Evolutionary conservation across 805 yeast genomes (phyloP).

Genomic region (Sugiyamaella floridensis): DNA sequence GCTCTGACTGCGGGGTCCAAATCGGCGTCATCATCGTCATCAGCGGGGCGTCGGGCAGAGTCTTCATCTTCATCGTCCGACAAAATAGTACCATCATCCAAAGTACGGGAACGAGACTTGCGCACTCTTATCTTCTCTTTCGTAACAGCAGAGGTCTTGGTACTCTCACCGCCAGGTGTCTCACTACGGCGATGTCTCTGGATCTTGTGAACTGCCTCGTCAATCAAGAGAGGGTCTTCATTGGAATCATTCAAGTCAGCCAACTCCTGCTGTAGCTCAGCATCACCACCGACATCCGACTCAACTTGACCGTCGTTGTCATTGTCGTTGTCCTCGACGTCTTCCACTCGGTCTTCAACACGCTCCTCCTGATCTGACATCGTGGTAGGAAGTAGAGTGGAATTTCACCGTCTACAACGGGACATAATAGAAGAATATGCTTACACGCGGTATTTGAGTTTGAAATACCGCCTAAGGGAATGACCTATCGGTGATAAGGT

Average conservation of each 20-base stretch:
- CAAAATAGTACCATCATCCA: slow-evolving; percentile 15
- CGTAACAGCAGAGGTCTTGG: slow-evolving; percentile 8
- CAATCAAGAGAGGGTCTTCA: slow-evolving; percentile 28
- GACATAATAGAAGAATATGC: background rate
- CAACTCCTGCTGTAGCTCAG: slow-evolving; percentile 28
- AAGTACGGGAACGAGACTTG: slow-evolving; percentile 4
- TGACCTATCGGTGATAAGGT: too few species aligned
- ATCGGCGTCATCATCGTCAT: slow-evolving; percentile 21
- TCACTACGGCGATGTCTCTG: slow-evolving; percentile 29
- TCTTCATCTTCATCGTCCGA: slow-evolving; percentile 17
- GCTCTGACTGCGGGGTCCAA: slow-evolving; percentile 38
- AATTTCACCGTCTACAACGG: background rate
- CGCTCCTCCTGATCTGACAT: background rate
- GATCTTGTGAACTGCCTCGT: slow-evolving; percentile 35
- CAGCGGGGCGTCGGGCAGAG: background rate
- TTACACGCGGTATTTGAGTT: background rate
- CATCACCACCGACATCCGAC: slow-evolving; percentile 10
- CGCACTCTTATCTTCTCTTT: slow-evolving; percentile 19
- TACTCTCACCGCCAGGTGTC: slow-evolving; percentile 3
- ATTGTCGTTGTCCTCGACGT: background rate
- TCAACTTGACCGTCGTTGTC: background rate
- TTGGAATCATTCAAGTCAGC: slow-evolving; percentile 33
- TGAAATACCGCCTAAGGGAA: too few species aligned
- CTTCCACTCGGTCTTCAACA: background rate
- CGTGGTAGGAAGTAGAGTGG: background rate